Evolutionary conservation across 2,329 filamentous ascomycete genomes (phyloP).

Genomic region (Trichoderma polysporum): DNA sequence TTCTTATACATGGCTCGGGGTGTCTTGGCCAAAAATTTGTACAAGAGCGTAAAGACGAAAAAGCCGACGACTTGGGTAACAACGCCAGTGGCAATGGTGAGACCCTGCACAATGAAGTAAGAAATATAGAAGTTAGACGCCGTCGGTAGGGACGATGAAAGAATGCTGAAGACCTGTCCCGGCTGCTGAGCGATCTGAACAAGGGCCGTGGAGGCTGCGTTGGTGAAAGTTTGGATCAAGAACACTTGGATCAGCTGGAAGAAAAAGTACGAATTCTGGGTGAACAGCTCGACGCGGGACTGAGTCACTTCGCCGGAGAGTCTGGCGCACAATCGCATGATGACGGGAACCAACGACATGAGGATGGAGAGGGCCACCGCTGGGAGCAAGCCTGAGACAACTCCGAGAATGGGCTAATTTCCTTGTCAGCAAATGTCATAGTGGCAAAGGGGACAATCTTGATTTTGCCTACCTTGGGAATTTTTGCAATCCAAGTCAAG

Average conservation of each 20-base stretch:
- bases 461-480: constrained; percentile 51
- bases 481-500: constrained; percentile 68
- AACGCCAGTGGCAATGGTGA: constrained; percentile 71
- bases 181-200: constrained; percentile 64
- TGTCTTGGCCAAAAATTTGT: constrained; percentile 70
- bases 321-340: constrained; percentile 69
- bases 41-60: constrained; percentile 65
- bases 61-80: constrained; percentile 68
- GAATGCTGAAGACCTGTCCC: constrained; percentile 56
- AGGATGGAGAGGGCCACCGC: constrained; percentile 75
- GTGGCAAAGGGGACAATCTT: neutral
- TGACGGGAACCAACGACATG: constrained; percentile 74
- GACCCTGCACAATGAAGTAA: constrained; percentile 83
- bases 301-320: constrained; percentile 75
- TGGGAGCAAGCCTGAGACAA: constrained; percentile 82
- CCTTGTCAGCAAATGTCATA: neutral
- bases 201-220: constrained; percentile 70
- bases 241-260: constrained; percentile 96
- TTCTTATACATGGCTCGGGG: constrained; percentile 76
- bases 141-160: constrained; percentile 72
- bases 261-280: constrained; percentile 87
- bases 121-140: constrained; percentile 92
- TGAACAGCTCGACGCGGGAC: constrained; percentile 80
- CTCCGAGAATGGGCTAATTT: constrained; percentile 61
- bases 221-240: constrained; percentile 78